Conservation (phyloP, 331 rosid genomes). For the Quercus lobata region DNA sequence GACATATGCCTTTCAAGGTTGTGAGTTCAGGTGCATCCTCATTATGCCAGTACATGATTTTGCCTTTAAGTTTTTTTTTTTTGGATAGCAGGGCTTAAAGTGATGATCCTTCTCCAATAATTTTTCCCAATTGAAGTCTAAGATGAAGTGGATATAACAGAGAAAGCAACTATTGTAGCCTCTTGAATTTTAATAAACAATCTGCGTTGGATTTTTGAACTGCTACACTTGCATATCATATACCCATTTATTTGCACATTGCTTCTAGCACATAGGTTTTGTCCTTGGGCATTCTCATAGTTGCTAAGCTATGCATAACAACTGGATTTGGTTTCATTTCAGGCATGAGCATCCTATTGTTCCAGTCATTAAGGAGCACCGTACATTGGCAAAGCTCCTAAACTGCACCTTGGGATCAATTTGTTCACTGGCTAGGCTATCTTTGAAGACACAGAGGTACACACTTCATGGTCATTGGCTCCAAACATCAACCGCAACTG, state of each 20-base stretch:
- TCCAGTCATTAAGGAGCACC: constrained; percentile 90
- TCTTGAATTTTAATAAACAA: neutral
- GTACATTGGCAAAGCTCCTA: constrained; percentile 84
- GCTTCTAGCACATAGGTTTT: neutral
- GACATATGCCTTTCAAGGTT: neutral
- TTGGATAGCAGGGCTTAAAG: neutral
- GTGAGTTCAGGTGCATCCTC: neutral
- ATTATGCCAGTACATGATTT: neutral
- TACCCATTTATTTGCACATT: neutral
- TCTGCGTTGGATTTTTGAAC: neutral
- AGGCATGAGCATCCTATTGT: constrained; percentile 93
- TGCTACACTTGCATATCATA: neutral
- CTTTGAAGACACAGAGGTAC: constrained; percentile 69
- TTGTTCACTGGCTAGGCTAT: constrained; percentile 76
- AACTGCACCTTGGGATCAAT: constrained; percentile 90
- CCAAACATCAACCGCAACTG: constrained; percentile 96
- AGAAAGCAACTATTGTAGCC: neutral
- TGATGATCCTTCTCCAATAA: neutral
- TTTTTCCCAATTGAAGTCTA: neutral
- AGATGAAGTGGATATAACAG: neutral
- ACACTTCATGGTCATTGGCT: constrained; percentile 96
- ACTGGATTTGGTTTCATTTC: constrained; percentile 35
- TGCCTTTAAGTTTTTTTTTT: neutral
- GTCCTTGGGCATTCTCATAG: neutral
- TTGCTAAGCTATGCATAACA: constrained; percentile 3